These are phyloP conservation scores for Prototheca wickerhamii DNA, from an alignment of 163 green algal species.

Conservation along the genomic window DNA sequence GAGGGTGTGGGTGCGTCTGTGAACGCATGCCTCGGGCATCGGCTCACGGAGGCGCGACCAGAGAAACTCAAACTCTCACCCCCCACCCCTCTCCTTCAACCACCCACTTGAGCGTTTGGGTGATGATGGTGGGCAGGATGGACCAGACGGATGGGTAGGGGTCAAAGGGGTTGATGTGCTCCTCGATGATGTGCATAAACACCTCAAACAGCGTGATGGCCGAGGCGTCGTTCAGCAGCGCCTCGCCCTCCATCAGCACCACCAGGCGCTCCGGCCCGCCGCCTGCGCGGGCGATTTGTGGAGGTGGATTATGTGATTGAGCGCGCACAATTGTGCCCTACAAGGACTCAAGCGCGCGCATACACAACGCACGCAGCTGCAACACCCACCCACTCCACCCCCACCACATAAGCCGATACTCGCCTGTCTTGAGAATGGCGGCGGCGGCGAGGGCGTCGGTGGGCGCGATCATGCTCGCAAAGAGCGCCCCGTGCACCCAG, in stretches of 20 bases:
- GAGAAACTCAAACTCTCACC: too few species aligned
- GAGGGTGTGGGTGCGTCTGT: not conserved
- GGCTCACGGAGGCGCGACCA: too few species aligned
- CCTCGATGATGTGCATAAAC: conserved; percentile 34
- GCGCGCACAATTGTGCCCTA: not conserved
- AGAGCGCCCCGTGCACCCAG: conserved; percentile 74
- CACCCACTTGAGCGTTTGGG: conserved; percentile 19
- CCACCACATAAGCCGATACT: not conserved
- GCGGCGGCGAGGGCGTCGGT: conserved; percentile 81
- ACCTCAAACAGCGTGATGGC: conserved; percentile 59
- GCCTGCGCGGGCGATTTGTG: conserved; percentile 19
- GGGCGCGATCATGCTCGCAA: conserved; percentile 72
- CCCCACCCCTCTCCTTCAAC: not conserved
- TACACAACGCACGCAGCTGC: conserved; percentile 19
- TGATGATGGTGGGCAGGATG: conserved; percentile 22
- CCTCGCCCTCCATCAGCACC: conserved; percentile 78
- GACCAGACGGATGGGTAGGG: conserved; percentile 18
- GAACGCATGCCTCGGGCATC: not conserved
- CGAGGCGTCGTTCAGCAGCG: conserved; percentile 78
- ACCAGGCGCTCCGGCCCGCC: conserved; percentile 52
- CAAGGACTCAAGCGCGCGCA: not conserved
- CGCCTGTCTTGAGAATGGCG: conserved; percentile 56
- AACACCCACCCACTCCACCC: not conserved
- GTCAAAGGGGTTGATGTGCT: conserved; percentile 3
- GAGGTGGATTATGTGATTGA: not conserved